Evolutionary conservation across 2,329 filamentous ascomycete genomes (phyloP).

Genomic region (Rhinocladiella similis): DNA sequence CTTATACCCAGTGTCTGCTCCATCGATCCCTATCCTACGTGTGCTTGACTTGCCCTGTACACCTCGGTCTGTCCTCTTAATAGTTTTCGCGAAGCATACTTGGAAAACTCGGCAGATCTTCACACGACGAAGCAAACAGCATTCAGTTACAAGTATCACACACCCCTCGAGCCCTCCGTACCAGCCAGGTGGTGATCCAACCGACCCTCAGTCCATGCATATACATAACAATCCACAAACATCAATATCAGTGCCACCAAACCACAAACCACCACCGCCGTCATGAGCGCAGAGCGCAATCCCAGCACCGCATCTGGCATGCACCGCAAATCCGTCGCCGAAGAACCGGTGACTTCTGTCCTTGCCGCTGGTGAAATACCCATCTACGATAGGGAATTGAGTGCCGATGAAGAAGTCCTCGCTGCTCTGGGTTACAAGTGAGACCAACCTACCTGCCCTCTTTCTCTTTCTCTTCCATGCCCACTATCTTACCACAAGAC

Average conservation of each 20-base stretch:
- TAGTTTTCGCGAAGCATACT: too few relatives aligned
- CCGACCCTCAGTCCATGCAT: conserved; percentile 7
- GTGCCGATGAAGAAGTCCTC: conserved; percentile 60
- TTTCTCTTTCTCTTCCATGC: too few relatives aligned
- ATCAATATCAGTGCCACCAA: neutral
- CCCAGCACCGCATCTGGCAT: conserved; percentile 16
- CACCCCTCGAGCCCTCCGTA: too few relatives aligned
- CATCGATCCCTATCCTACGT: too few relatives aligned
- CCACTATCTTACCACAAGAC: too few relatives aligned
- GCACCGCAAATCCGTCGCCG: conserved; percentile 41
- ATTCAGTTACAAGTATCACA: too few relatives aligned
- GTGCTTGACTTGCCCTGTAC: too few relatives aligned
- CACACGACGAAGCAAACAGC: too few relatives aligned
- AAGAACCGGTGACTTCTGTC: conserved; percentile 56
- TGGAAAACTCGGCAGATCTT: too few relatives aligned
- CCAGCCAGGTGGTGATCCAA: too few relatives aligned
- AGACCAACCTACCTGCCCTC: conserved; percentile 16
- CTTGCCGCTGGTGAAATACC: conserved; percentile 52
- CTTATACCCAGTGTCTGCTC: neutral
- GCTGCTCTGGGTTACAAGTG: conserved; percentile 61
- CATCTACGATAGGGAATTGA: conserved; percentile 47
- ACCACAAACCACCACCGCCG: neutral
- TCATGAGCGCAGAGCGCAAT: conserved; percentile 23
- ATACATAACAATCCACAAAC: neutral
- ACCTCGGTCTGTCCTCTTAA: too few relatives aligned